These are phyloP conservation scores for Hymenoscyphus albidus DNA, from an alignment of 2,329 filamentous ascomycete species.

Conservation along the genomic window DNA sequence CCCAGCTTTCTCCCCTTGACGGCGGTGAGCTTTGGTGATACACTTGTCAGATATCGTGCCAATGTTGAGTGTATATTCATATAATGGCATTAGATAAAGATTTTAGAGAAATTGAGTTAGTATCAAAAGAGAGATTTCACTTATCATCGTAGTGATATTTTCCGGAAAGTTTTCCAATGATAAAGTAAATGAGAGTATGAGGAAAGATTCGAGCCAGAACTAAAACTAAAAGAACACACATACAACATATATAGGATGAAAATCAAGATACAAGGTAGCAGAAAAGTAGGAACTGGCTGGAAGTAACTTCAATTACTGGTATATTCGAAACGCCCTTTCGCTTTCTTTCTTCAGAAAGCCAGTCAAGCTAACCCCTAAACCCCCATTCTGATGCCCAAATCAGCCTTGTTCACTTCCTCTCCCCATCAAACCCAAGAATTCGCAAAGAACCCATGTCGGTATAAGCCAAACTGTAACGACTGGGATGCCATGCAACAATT, in stretches of 20 bases:
- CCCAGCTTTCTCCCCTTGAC: not conserved
- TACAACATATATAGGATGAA: not conserved
- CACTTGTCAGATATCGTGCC: not conserved
- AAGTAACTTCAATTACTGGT: constrained; percentile 1
- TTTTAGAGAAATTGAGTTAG: not conserved
- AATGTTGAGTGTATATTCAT: not conserved
- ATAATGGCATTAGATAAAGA: not conserved
- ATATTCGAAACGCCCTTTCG: not conserved
- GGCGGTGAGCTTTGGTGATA: not conserved
- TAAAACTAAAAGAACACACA: not conserved
- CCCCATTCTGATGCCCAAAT: not conserved
- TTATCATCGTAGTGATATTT: too few species aligned
- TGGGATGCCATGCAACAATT: constrained; percentile 73
- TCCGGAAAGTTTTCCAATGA: too few species aligned
- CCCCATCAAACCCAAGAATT: constrained; percentile 48
- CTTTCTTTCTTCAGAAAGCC: not conserved
- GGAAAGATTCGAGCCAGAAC: not conserved
- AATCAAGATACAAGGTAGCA: not conserved
- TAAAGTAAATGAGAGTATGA: too few species aligned
- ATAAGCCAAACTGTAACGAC: constrained; percentile 70
- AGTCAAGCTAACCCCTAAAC: not conserved
- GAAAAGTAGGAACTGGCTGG: not conserved
- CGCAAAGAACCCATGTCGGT: constrained; percentile 61
- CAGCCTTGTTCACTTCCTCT: constrained; percentile 26
- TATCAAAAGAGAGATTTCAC: not conserved